Evolutionary conservation across 306 rosid genomes (phyloP).

Genomic region (Cotoneaster glaucophyllus): DNA sequence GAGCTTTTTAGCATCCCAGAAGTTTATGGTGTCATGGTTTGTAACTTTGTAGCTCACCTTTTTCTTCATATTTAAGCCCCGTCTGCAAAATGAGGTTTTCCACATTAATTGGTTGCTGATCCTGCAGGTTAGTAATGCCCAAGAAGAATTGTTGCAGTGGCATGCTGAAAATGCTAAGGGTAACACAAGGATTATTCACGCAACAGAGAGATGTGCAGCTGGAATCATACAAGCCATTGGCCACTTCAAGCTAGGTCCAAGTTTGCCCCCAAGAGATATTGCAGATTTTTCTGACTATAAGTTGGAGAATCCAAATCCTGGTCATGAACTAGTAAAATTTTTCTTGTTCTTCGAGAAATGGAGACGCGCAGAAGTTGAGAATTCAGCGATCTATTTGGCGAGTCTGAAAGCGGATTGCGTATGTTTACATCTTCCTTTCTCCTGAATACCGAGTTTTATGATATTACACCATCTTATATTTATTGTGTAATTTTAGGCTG

Average conservation of each 20-base stretch:
- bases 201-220: slow-evolving; percentile 89
- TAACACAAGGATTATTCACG: slow-evolving; percentile 79
- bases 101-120: slow-evolving; percentile 8
- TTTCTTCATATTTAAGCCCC: slow-evolving; percentile 6
- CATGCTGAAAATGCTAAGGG: slow-evolving; percentile 71
- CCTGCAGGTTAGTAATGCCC: slow-evolving; percentile 92
- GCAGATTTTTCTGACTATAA: slow-evolving; percentile 28
- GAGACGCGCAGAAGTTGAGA: slow-evolving; percentile 81
- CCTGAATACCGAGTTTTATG: not conserved
- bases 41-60: slow-evolving; percentile 46
- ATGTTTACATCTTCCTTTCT: slow-evolving; percentile 30
- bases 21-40: slow-evolving; percentile 91
- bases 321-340: slow-evolving; percentile 52
- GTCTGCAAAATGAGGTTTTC: slow-evolving; percentile 6
- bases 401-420: slow-evolving; percentile 46
- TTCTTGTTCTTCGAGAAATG: slow-evolving; percentile 64
- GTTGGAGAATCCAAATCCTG: slow-evolving; percentile 34
- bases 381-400: slow-evolving; percentile 46
- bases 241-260: slow-evolving; percentile 72
- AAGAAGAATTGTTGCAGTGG: slow-evolving; percentile 94
- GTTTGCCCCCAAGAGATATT: slow-evolving; percentile 64
- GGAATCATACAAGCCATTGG: slow-evolving; percentile 95
- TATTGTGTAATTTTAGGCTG: not conserved
- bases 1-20: slow-evolving; percentile 90
- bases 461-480: not conserved